phyloP scores from a whole-genome alignment of 1,284 basidiomycete genomes.

The Takashimella koratensis region DNA sequence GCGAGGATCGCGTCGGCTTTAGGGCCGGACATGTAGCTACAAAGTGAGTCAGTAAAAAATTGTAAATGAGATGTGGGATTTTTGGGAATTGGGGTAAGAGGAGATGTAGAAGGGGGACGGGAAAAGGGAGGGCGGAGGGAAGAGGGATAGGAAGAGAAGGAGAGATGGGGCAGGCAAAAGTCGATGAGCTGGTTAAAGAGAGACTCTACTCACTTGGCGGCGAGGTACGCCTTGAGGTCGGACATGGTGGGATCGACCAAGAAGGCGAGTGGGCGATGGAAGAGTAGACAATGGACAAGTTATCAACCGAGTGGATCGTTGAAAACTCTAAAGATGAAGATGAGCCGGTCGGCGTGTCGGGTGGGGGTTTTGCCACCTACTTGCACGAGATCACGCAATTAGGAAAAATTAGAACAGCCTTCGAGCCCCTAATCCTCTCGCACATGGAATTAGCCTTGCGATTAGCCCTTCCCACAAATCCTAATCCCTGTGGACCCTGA shows the following conservation, averaged over 20 bases:
- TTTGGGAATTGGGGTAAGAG: not conserved
- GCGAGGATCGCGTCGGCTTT: conserved; percentile 94
- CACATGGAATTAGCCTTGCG: too few relatives aligned
- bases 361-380: not conserved
- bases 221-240: conserved; percentile 54
- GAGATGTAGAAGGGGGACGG: not conserved
- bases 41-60: not conserved
- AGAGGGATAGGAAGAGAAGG: not conserved
- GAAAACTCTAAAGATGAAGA: too few relatives aligned
- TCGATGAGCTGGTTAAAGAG: too few relatives aligned
- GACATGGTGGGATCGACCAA: conserved; percentile 27
- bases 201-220: conserved; percentile 44
- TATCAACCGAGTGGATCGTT: not conserved
- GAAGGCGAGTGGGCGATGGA: not conserved
- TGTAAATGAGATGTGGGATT: not conserved
- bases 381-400: too few relatives aligned
- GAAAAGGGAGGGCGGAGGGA: not conserved
- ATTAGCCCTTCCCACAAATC: not conserved
- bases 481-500: not conserved
- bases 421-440: too few relatives aligned
- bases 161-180: too few relatives aligned
- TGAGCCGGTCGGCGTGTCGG: too few relatives aligned
- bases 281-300: too few relatives aligned
- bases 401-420: too few relatives aligned
- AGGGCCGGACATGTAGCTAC: conserved; percentile 85